phyloP scores from a whole-genome alignment of 2,329 filamentous ascomycete genomes.

The Pezicula radicicola region DNA sequence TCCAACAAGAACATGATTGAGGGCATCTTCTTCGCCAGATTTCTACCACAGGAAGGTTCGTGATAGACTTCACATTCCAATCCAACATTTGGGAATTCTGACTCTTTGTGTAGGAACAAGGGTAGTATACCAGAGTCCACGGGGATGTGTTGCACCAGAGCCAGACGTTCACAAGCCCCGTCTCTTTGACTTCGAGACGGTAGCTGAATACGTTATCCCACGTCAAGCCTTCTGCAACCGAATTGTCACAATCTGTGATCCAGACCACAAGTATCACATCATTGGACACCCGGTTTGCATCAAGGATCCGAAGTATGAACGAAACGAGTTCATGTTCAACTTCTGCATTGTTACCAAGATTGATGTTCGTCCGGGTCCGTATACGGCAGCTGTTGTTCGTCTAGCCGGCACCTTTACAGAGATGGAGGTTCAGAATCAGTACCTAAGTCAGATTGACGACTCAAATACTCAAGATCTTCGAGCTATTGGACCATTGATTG shows the following conservation, averaged over 20 bases:
- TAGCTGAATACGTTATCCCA: constrained; percentile 92
- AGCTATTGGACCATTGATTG: constrained; percentile 79
- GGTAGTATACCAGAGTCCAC: constrained; percentile 60
- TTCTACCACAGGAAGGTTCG: constrained; percentile 62
- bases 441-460: constrained; percentile 56
- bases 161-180: constrained; percentile 49
- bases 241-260: constrained; percentile 75
- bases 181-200: constrained; percentile 79
- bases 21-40: constrained; percentile 68
- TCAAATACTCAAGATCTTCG: constrained; percentile 48
- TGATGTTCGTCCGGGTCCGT: constrained; percentile 69
- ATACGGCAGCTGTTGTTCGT: constrained; percentile 81
- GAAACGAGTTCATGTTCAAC: constrained; percentile 98
- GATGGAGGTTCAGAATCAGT: constrained; percentile 87
- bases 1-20: constrained; percentile 52
- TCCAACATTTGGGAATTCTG: background rate
- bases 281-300: constrained; percentile 90
- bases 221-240: constrained; percentile 94
- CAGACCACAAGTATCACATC: constrained; percentile 68
- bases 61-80: background rate
- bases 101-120: constrained; percentile 46
- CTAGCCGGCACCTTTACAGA: constrained; percentile 82
- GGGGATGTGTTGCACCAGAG: constrained; percentile 56
- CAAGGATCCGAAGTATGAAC: constrained; percentile 74
- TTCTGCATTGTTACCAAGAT: constrained; percentile 81